Conservation (phyloP, 495 filamentous ascomycete species). For the Trichoderma asperelloides region DNA sequence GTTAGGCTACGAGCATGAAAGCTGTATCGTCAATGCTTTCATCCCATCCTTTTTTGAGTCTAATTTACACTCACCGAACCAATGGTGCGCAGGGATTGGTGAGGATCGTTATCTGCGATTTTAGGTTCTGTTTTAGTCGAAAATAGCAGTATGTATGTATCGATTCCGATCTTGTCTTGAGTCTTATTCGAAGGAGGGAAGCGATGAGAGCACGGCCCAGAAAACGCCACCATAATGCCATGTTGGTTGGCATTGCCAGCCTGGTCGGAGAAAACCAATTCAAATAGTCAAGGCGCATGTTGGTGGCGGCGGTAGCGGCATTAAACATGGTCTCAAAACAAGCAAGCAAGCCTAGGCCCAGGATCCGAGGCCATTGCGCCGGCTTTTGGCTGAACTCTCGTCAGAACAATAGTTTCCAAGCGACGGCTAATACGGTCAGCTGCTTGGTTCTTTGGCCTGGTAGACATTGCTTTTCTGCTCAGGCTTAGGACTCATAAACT, state of each 20-base stretch:
- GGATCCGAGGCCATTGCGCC: neutral
- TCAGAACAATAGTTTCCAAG: neutral
- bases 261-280: neutral
- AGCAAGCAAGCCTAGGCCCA: neutral
- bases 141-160: too few relatives aligned
- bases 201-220: neutral
- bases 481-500: neutral
- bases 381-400: neutral
- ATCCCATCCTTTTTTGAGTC: too few relatives aligned
- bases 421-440: neutral
- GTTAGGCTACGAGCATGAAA: neutral
- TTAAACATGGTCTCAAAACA: neutral
- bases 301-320: neutral
- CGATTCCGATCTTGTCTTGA: neutral
- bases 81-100: neutral
- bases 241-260: neutral
- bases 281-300: neutral
- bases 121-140: too few relatives aligned
- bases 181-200: neutral
- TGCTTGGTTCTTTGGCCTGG: neutral
- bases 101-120: too few relatives aligned
- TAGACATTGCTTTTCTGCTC: neutral
- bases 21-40: neutral
- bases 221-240: neutral
- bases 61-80: neutral